Evolutionary conservation across 1,139 yeast species (phyloP).

Genomic region (Candida pseudoviswanathii): DNA sequence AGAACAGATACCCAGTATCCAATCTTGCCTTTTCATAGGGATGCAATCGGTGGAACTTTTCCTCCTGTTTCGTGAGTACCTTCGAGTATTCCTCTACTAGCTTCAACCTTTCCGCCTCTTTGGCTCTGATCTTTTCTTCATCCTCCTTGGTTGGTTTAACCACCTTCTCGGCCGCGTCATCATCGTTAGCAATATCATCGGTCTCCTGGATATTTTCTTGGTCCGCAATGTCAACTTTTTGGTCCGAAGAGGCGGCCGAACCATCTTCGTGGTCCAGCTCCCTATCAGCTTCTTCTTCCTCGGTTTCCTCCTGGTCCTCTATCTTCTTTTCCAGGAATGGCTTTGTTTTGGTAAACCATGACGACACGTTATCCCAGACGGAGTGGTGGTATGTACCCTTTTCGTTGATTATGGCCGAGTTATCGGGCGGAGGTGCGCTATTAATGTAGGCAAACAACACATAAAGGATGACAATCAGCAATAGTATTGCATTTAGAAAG

Average conservation of each 20-base stretch:
- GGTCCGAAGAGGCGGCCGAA: conserved; percentile 1
- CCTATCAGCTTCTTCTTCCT: neutral
- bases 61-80: conserved; percentile 17
- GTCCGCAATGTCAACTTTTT: neutral
- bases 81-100: conserved; percentile 14
- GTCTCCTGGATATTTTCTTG: neutral
- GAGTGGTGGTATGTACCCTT: conserved; percentile 9
- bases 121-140: neutral
- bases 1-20: conserved; percentile 32
- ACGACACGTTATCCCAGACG: neutral
- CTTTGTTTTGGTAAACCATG: conserved; percentile 3
- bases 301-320: neutral
- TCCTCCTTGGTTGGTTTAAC: neutral
- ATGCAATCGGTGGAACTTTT: conserved; percentile 15
- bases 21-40: conserved; percentile 10
- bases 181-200: neutral
- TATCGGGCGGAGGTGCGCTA: neutral
- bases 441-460: neutral
- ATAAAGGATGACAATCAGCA: conserved; percentile 7
- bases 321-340: conserved; percentile 5
- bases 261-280: neutral
- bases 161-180: neutral
- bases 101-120: neutral
- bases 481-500: conserved; percentile 5
- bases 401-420: conserved; percentile 8